Base-by-base conservation (phyloP, 139 green algal species). In the Chloropicon primus region DNA sequence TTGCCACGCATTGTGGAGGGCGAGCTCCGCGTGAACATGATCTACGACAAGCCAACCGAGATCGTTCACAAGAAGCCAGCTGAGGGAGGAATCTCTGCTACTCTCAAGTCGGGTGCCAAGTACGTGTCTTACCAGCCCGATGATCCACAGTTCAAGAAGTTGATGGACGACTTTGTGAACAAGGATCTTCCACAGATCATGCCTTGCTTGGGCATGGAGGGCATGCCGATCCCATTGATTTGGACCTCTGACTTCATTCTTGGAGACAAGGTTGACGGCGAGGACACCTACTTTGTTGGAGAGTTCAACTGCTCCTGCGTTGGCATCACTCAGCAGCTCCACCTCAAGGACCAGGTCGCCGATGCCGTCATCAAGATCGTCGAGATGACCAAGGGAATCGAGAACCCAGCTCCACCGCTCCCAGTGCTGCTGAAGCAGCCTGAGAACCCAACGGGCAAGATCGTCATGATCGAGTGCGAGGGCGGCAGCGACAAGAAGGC, bases 241-340 rank as follows among this genome's bases (percentile, higher is more conserved):
- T 86, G 82, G 82, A 82, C 74, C 21, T 71, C 76, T 41, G 82
- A 86, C 27, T 86, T 86, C 74, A 86, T 86, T 72, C 76, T 83
- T 21, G 80, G 79, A 25, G 25, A 27, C 72, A 80, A 86, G 21
- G 62, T 77, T 26, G 74, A 79, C n/a, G 82, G 80, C 21, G n/a
- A 25, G n/a, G 79, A 82, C 27, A 53, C 53, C n/a, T 86, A 82
- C 54, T 28, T 82, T 24, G 28, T 86, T n/a, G 82, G 82, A 24
- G 82, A 86, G 76, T 79, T 86, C 72, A 86, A 86, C 80, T 86
- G 82, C 74, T 80, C 75, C 21, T 86, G 82, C 72, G 82, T 86
- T 29, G 82, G 82, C 1, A 75, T 86, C 17, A 82, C 80, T 23
- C 54, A 84, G 17, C 80, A 84, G 80, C 73, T 81, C 27, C 27